Conservation (phyloP, 352 stramenopile genomes). For the Phytophthora sansomeana region DNA sequence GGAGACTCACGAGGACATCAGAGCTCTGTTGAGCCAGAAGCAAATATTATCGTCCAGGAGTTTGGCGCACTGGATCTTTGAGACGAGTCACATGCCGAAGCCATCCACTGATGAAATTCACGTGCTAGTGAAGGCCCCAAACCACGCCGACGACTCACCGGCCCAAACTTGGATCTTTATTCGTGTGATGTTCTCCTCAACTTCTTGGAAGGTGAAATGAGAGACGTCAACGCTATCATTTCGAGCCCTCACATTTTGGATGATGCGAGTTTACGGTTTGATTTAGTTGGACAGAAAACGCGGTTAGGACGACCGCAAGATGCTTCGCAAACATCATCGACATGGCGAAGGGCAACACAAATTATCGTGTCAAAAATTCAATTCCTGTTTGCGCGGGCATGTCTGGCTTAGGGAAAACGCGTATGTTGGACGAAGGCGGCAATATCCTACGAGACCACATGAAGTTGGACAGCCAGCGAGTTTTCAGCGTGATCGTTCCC, state of each 20-base stretch:
- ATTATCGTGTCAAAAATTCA: constrained; percentile 17
- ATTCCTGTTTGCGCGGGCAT: constrained; percentile 37
- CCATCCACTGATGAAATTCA: too few relatives aligned
- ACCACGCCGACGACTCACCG: too few relatives aligned
- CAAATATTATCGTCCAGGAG: too few relatives aligned
- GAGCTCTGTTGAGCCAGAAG: too few relatives aligned
- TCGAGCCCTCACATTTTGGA: constrained; percentile 9
- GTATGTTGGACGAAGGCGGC: constrained; percentile 37
- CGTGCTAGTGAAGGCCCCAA: too few relatives aligned
- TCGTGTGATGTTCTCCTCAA: too few relatives aligned
- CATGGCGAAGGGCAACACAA: neutral
- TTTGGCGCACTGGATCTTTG: too few relatives aligned
- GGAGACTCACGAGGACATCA: too few relatives aligned
- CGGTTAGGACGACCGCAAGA: neutral
- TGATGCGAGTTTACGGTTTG: constrained; percentile 6
- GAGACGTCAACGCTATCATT: neutral
- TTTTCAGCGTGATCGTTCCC: constrained; percentile 32
- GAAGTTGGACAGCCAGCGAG: constrained; percentile 18
- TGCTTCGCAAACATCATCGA: constrained; percentile 4
- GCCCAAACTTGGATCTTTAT: too few relatives aligned
- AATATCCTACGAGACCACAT: constrained; percentile 25
- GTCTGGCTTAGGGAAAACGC: constrained; percentile 34
- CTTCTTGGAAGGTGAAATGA: constrained; percentile 17
- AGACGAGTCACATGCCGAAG: too few relatives aligned
- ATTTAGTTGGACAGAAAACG: constrained; percentile 4